These are phyloP conservation scores for Patellifolia procumbens DNA, from an alignment of 179 eudicot species.

Conservation along the genomic window DNA sequence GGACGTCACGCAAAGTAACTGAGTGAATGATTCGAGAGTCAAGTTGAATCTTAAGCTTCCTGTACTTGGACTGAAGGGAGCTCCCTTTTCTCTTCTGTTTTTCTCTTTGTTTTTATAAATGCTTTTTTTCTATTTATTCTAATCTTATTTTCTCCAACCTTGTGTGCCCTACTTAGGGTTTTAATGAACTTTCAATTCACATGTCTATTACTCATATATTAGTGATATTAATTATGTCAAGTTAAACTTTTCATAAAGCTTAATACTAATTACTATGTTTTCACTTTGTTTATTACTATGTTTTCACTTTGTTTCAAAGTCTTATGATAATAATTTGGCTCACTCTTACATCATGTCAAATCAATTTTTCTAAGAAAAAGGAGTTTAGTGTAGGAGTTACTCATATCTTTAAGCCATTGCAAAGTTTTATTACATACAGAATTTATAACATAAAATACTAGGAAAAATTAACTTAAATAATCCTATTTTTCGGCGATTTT, in stretches of 20 bases:
- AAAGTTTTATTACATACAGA: not conserved
- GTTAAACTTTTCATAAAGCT: not conserved
- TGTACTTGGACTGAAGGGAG: slow-evolving; percentile 99
- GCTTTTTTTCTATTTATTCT: not conserved
- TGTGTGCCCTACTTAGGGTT: slow-evolving; percentile 25
- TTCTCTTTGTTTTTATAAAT: not conserved
- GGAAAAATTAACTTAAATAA: too few relatives aligned
- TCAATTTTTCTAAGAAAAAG: not conserved
- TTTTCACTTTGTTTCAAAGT: too few relatives aligned
- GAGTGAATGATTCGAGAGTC: slow-evolving; percentile 99
- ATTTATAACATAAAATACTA: not conserved
- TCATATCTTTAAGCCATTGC: not conserved
- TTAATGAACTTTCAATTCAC: slow-evolving; percentile 8
- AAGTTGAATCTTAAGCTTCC: slow-evolving; percentile 60
- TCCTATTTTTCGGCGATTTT: too few relatives aligned
- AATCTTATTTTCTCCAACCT: not conserved
- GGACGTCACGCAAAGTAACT: slow-evolving; percentile 37
- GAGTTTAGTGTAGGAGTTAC: not conserved
- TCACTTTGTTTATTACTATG: not conserved
- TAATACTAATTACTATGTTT: not conserved
- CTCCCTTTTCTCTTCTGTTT: slow-evolving; percentile 57
- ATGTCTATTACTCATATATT: not conserved
- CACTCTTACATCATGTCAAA: not conserved
- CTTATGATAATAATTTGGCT: not conserved
- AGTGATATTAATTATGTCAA: not conserved